Conservation (phyloP, 2,329 filamentous ascomycete species). For the Lecanicillium sp. region DNA sequence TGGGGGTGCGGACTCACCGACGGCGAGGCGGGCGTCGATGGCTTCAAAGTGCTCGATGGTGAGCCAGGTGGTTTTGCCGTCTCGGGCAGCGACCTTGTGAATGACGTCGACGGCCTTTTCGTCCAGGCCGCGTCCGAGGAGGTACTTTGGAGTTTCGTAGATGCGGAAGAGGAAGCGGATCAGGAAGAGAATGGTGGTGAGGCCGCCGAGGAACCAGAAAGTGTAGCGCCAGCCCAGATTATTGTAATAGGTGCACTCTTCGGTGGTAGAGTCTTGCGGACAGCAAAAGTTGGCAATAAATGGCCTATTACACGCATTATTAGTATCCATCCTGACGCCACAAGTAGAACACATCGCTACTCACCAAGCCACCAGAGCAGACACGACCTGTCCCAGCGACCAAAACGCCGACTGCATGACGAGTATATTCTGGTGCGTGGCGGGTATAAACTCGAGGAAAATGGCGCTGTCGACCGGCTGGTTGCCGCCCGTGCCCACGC, state of each 20-base stretch:
- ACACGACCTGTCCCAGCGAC: slow-evolving; percentile 28
- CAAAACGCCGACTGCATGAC: slow-evolving; percentile 32
- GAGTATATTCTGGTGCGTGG: slow-evolving; percentile 30
- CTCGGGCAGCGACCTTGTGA: slow-evolving; percentile 25
- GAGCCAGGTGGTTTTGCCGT: slow-evolving; percentile 14
- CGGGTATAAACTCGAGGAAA: slow-evolving; percentile 35
- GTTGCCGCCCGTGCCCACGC: slow-evolving; percentile 30
- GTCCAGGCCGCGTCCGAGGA: slow-evolving; percentile 25
- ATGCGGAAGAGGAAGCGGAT: slow-evolving; percentile 25
- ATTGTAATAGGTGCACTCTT: slow-evolving; percentile 15
- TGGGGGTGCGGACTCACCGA: too few relatives aligned
- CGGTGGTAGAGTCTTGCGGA: slow-evolving; percentile 13
- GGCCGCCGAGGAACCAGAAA: slow-evolving; percentile 26
- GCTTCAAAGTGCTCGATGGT: slow-evolving; percentile 13
- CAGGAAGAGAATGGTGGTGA: slow-evolving; percentile 27
- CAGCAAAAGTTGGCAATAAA: slow-evolving; percentile 22
- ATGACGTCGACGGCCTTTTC: slow-evolving; percentile 32
- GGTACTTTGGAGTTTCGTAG: slow-evolving; percentile 27
- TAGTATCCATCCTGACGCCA: too few relatives aligned
- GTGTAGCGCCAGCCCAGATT: slow-evolving; percentile 36
- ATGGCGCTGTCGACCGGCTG: slow-evolving; percentile 34
- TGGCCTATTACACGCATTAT: too few relatives aligned
- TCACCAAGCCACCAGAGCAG: slow-evolving; percentile 14
- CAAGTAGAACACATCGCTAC: too few relatives aligned
- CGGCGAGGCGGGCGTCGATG: not conserved